Evolutionary conservation across 1,284 basidiomycete species (phyloP).

Genomic region (Leccinum fuscescens): DNA sequence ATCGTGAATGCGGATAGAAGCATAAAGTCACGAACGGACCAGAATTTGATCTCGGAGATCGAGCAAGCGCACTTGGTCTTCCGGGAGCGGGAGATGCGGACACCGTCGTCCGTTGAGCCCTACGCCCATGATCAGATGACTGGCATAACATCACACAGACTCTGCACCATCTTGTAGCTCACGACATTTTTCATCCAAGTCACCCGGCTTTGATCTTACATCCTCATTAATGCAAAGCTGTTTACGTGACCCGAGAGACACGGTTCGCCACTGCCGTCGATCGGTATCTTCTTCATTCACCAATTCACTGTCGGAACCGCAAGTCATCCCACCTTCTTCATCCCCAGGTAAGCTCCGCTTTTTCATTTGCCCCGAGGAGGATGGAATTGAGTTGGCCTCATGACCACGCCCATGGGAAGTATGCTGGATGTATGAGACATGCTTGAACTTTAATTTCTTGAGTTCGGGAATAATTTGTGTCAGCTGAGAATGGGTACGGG

Average conservation of each 20-base stretch:
- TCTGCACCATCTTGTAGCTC: constrained; percentile 77
- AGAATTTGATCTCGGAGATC: constrained; percentile 89
- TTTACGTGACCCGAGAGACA: constrained; percentile 87
- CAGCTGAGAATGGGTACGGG: constrained; percentile 93
- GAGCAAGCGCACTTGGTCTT: constrained; percentile 72
- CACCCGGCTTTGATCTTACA: constrained; percentile 62
- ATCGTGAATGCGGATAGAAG: constrained; percentile 2
- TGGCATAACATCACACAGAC: not conserved
- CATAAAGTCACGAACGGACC: constrained; percentile 42
- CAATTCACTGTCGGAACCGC: not conserved
- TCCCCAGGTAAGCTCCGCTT: constrained; percentile 25
- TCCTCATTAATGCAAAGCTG: constrained; percentile 93
- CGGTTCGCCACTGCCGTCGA: constrained; percentile 50
- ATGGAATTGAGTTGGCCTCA: constrained; percentile 9
- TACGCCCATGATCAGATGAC: constrained; percentile 24
- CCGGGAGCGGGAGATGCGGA: constrained; percentile 74
- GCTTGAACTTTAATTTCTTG: constrained; percentile 58
- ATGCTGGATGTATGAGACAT: constrained; percentile 7
- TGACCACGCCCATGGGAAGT: constrained; percentile 6
- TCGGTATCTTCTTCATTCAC: constrained; percentile 15
- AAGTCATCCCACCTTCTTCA: constrained; percentile 20
- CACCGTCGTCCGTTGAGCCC: constrained; percentile 71
- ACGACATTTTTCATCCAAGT: constrained; percentile 90
- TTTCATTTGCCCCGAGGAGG: constrained; percentile 6
- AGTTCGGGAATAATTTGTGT: constrained; percentile 90